Percentiles rank a stretch among this genome's conserved stretches.
Evolutionary conservation across 306 rosid species (phyloP).

Genomic region (Neltuma alba): DNA sequence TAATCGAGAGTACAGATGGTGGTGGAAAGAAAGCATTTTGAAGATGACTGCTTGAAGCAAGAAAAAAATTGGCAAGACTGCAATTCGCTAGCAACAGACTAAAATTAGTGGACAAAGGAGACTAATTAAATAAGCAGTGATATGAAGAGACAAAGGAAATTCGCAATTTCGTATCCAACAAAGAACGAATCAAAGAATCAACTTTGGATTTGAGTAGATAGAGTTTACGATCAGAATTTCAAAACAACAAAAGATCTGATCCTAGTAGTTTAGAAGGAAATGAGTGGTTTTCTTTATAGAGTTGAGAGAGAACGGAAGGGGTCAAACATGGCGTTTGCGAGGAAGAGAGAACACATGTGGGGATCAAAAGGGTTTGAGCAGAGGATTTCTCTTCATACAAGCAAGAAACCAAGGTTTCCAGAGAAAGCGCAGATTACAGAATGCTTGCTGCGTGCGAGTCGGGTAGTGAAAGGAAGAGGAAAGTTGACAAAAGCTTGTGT

Average conservation of each 20-base stretch:
- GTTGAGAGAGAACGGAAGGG: slow-evolving; percentile 25
- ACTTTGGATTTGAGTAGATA: neutral
- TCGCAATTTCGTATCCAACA: neutral
- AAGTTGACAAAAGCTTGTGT: slow-evolving; percentile 58
- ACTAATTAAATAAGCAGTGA: neutral
- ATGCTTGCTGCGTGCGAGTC: neutral
- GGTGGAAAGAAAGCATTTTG: neutral
- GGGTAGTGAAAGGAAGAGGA: slow-evolving; percentile 38
- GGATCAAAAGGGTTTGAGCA: slow-evolving; percentile 18
- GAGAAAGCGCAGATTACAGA: slow-evolving; percentile 6
- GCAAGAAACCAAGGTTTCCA: slow-evolving; percentile 5
- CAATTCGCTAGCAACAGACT: neutral
- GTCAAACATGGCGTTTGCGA: slow-evolving; percentile 15
- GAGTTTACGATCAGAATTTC: neutral
- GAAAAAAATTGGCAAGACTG: slow-evolving; percentile 3
- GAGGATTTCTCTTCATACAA: neutral
- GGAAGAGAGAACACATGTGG: neutral
- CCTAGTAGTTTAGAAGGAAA: neutral
- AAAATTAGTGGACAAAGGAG: slow-evolving; percentile 8
- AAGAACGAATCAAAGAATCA: neutral
- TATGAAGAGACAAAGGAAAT: neutral
- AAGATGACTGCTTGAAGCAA: neutral
- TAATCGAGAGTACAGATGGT: neutral
- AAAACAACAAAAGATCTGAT: slow-evolving; percentile 33
- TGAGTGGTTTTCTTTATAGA: neutral